Conservation (phyloP, 1,284 basidiomycete genomes). For the Boletellus dicymbophilus region DNA sequence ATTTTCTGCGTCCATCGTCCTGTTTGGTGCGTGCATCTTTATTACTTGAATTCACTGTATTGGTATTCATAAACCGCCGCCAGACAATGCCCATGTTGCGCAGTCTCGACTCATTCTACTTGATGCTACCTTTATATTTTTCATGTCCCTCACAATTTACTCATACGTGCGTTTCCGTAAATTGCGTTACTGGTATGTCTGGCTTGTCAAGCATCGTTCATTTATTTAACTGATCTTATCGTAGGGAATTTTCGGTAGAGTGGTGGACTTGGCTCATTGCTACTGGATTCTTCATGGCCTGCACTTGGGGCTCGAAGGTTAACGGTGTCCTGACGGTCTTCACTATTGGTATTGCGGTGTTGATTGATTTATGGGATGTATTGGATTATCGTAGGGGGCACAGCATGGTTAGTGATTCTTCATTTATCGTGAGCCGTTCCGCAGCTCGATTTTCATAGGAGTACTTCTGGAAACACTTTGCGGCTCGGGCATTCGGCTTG, state of each 20-base stretch:
- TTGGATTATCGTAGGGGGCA: conserved; percentile 86
- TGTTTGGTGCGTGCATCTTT: conserved; percentile 70
- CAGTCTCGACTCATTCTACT: conserved; percentile 96
- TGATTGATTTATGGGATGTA: conserved; percentile 94
- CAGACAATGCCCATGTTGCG: conserved; percentile 97
- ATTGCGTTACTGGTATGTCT: conserved; percentile 80
- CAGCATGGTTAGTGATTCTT: conserved; percentile 66
- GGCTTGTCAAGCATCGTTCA: not conserved
- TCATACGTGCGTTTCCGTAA: conserved; percentile 97
- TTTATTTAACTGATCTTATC: not conserved
- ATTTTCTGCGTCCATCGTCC: conserved; percentile 83
- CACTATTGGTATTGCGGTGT: conserved; percentile 89
- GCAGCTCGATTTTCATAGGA: conserved; percentile 52
- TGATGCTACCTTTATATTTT: conserved; percentile 94
- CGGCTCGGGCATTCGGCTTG: conserved; percentile 84
- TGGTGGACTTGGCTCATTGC: conserved; percentile 97
- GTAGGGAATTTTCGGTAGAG: conserved; percentile 78
- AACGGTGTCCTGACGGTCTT: conserved; percentile 94
- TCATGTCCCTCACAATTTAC: conserved; percentile 93
- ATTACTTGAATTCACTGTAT: not conserved
- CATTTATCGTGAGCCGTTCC: not conserved
- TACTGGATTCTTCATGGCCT: conserved; percentile 93
- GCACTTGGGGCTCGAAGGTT: conserved; percentile 98
- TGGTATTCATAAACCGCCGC: conserved; percentile 6
- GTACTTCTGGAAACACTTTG: conserved; percentile 89